A percentile compares a stretch with the other conserved stretches of the same genome.
Evolutionary conservation across 768 basidiomycete species (phyloP).

Genomic region (Tylopilus plumbeoviolaceoides): DNA sequence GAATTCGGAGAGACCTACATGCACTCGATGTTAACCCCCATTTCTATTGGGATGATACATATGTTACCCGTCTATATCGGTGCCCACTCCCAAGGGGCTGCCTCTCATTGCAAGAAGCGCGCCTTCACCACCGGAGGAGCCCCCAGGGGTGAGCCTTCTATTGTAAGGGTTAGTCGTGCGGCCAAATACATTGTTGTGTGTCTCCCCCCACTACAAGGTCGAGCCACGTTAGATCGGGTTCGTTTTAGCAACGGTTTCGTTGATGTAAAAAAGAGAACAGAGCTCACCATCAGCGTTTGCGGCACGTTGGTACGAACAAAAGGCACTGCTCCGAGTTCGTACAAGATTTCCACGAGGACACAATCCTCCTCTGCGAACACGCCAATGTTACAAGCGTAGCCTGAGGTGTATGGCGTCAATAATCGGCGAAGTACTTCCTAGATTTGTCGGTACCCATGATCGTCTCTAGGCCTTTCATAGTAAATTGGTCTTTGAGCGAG

Average conservation of each 20-base stretch:
- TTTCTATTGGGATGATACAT: not conserved
- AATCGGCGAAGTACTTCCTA: not conserved
- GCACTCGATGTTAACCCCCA: not conserved
- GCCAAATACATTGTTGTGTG: conserved; percentile 77
- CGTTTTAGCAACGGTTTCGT: not conserved
- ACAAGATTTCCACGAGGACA: conserved; percentile 61
- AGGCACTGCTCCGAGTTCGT: conserved; percentile 63
- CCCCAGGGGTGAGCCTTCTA: conserved; percentile 66
- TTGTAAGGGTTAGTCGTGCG: conserved; percentile 77
- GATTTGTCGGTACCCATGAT: conserved; percentile 40
- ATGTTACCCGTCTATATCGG: conserved; percentile 72
- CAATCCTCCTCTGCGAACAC: conserved; percentile 56
- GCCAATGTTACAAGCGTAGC: conserved; percentile 51
- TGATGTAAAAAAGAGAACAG: too few relatives aligned
- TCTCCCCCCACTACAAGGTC: conserved; percentile 63
- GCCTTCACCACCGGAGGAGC: conserved; percentile 86
- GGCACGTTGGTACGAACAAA: conserved; percentile 76
- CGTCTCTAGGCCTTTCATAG: conserved; percentile 59
- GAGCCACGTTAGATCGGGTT: not conserved
- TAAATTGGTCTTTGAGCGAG: conserved; percentile 46
- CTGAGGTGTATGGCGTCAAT: conserved; percentile 31
- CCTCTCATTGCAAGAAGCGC: conserved; percentile 59
- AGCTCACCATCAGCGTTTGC: conserved; percentile 66
- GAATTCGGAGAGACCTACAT: conserved; percentile 67
- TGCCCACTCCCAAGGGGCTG: conserved; percentile 61